phyloP scores from a whole-genome alignment of 2,329 filamentous ascomycete species.

The Pseudogymnoascus sp. region DNA sequence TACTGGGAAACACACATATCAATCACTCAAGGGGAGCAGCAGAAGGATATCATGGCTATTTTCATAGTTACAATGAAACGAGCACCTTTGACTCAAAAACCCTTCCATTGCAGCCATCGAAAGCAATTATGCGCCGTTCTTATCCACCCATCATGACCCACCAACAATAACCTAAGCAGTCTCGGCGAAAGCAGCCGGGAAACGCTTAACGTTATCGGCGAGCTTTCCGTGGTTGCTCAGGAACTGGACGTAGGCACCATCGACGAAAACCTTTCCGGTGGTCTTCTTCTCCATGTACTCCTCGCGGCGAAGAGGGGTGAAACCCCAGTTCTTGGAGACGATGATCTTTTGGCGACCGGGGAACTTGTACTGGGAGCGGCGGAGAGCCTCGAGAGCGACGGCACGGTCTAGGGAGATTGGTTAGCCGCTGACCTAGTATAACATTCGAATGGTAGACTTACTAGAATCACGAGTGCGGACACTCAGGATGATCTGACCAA shows the following conservation, averaged over 20 bases:
- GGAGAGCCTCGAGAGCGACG: slow-evolving; percentile 89
- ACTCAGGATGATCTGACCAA: slow-evolving; percentile 97
- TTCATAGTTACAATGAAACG: slow-evolving; percentile 9
- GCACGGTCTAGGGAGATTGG: slow-evolving; percentile 53
- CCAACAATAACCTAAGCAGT: background rate
- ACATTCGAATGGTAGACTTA: slow-evolving; percentile 1
- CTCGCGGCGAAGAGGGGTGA: slow-evolving; percentile 90
- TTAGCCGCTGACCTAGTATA: background rate
- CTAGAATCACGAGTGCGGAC: slow-evolving; percentile 84
- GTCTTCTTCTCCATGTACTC: slow-evolving; percentile 92
- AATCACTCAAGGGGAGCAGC: background rate
- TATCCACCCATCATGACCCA: slow-evolving; percentile 6
- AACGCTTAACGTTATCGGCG: slow-evolving; percentile 76
- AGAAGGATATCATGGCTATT: slow-evolving; percentile 10
- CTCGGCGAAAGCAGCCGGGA: slow-evolving; percentile 71
- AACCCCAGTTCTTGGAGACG: slow-evolving; percentile 99
- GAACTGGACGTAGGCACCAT: slow-evolving; percentile 98
- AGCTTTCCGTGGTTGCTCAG: slow-evolving; percentile 80
- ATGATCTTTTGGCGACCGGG: slow-evolving; percentile 99
- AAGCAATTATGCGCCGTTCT: slow-evolving; percentile 8
- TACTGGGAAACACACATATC: background rate
- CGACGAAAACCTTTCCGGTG: slow-evolving; percentile 82
- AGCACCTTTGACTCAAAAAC: slow-evolving; percentile 8
- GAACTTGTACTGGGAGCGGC: slow-evolving; percentile 99
- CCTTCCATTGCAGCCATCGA: slow-evolving; percentile 5